Base-by-base conservation (phyloP, 768 basidiomycete genomes). In the Pisolithus sp. region DNA sequence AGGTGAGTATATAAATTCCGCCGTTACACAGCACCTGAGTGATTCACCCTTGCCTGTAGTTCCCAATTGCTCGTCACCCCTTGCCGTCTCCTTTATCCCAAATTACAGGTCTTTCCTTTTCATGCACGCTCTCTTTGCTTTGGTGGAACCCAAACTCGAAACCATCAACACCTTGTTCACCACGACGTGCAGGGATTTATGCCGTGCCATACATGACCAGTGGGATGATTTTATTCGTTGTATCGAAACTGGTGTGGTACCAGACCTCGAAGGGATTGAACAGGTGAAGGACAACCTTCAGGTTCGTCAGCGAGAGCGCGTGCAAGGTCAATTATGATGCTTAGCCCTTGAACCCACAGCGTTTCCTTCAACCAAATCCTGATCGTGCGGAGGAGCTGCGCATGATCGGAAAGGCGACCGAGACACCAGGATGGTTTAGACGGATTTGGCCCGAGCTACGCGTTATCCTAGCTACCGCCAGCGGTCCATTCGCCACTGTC, bases 101-200 rank as follows among this genome's bases (percentile, higher is more conserved):
- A 51, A 57, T 38, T 62, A 64, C 38, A 56, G 50, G 30, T 57
- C 63, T 2, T 66, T 57, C 47, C 51, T 65, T 4, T 60, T 60
- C 31, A 51, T 55, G 49, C 64, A 62, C 46, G 60, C 45, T 2
- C 45, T 65, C 5, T 66, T 62, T 10, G 57, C 58, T 5, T 49
- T 62, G 37, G 51, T 57, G 15, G 57, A 63, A 50, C 59, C 58
- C 8, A 44, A 53, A 34, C 43, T 63, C 13, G 57, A 54, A 30
- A 41, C 56, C 9, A 57, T 64, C 45, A 57, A 60, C 8, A 54
- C 57, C 2, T 55, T 62, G 53, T 64, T 64, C 41, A 50, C 46
- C 1, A 60, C 62, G 2, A 28, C 56, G 13, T 60, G 64, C 40
- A 46, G 54, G 23, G 58, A 66, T 28, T 50, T 65, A 30, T 62